phyloP scores from a whole-genome alignment of 1,139 yeast genomes.

The Geotrichum europaeum region DNA sequence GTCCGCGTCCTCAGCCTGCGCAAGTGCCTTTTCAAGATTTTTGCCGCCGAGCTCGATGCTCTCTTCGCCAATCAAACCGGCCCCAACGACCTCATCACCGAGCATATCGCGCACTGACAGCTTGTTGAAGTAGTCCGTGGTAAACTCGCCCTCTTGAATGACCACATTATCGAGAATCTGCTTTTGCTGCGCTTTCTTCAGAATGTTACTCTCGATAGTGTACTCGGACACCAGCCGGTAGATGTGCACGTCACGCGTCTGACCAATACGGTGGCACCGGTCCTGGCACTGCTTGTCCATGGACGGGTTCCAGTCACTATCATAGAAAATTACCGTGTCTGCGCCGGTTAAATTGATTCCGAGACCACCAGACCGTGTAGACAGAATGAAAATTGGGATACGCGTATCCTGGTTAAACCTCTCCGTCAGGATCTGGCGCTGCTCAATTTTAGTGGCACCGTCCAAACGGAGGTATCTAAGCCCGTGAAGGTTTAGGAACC shows the following conservation, averaged over 20 bases:
- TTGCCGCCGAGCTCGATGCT: constrained; percentile 37
- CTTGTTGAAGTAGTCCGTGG: constrained; percentile 91
- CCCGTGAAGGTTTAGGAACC: constrained; percentile 90
- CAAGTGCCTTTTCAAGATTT: constrained; percentile 62
- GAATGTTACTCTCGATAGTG: constrained; percentile 92
- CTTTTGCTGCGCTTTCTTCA: constrained; percentile 93
- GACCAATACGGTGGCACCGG: constrained; percentile 98
- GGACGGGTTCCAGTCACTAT: constrained; percentile 99
- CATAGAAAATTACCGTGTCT: constrained; percentile 97
- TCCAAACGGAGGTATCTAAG: constrained; percentile 91
- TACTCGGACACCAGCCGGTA: constrained; percentile 93
- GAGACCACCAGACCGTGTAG: constrained; percentile 95
- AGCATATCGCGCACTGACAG: constrained; percentile 84
- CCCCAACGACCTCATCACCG: constrained; percentile 48
- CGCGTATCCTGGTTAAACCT: constrained; percentile 80
- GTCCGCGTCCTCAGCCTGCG: constrained; percentile 94
- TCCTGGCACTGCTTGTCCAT: constrained; percentile 99
- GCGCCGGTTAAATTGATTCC: constrained; percentile 98
- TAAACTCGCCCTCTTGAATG: constrained; percentile 96
- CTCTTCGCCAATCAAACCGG: constrained; percentile 36
- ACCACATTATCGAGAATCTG: constrained; percentile 91
- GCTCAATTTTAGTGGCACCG: constrained; percentile 96
- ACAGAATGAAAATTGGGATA: constrained; percentile 85
- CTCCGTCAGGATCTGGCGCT: constrained; percentile 89
- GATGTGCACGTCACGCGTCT: constrained; percentile 94